Evolutionary conservation across 345 rosid genomes (phyloP).

Genomic region (Ceriops tagal): DNA sequence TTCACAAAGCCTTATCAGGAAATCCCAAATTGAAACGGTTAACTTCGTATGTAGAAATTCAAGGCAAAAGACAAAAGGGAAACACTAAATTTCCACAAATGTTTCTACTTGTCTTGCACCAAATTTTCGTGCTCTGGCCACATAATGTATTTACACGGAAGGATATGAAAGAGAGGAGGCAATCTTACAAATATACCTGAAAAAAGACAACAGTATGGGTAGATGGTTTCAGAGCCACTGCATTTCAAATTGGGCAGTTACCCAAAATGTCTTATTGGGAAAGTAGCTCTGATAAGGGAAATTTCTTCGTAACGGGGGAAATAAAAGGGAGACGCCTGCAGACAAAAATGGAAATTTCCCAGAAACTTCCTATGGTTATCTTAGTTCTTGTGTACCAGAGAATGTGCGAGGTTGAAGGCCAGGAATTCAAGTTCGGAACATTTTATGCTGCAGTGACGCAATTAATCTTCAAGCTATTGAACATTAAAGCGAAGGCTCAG

Average conservation of each 20-base stretch:
- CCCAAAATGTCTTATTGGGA: no score
- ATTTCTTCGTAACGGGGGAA: background rate
- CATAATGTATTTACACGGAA: no score
- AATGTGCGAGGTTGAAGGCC: background rate
- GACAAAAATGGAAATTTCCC: background rate
- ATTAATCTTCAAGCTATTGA: background rate
- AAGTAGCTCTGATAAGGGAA: no score
- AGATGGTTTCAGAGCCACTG: no score
- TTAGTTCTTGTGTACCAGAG: background rate
- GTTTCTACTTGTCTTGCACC: no score
- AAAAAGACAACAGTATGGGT: no score
- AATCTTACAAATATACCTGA: no score
- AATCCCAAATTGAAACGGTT: background rate
- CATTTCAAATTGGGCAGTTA: no score
- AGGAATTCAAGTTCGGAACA: background rate
- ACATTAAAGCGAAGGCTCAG: background rate
- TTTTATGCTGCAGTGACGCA: background rate
- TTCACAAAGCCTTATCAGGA: background rate
- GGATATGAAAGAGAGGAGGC: no score
- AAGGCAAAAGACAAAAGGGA: background rate
- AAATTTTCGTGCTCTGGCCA: no score
- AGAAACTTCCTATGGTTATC: background rate
- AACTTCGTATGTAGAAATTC: background rate
- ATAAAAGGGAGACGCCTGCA: background rate
- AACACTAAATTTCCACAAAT: background rate